Conservation (phyloP, 2,329 filamentous ascomycete species). For the Curvularia lunata region DNA sequence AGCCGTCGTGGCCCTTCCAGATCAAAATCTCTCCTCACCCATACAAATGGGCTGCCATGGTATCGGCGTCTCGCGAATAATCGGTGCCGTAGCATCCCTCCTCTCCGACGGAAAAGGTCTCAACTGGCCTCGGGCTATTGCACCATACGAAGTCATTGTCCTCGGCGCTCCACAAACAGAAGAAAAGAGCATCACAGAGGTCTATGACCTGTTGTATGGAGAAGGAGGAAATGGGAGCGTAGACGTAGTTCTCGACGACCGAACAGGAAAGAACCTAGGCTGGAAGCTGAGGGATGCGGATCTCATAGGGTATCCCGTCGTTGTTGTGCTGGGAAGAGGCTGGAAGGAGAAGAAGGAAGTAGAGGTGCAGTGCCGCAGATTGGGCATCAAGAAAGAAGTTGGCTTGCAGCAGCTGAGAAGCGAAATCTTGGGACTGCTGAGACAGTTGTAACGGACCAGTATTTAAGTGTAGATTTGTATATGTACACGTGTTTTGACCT, state of each 20-base stretch:
- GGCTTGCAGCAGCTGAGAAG: conserved; percentile 56
- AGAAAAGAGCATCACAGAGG: conserved; percentile 57
- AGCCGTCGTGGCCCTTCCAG: conserved; percentile 63
- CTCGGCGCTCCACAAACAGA: conserved; percentile 59
- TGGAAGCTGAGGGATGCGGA: conserved; percentile 95
- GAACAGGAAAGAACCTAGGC: conserved; percentile 64
- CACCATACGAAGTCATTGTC: conserved; percentile 80
- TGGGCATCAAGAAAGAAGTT: conserved; percentile 68
- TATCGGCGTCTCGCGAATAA: conserved; percentile 88
- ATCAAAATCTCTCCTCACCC: conserved; percentile 53
- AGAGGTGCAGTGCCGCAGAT: conserved; percentile 79
- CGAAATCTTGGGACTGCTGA: conserved; percentile 45
- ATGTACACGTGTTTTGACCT: not conserved
- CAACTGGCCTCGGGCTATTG: conserved; percentile 86
- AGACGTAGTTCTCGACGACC: conserved; percentile 50
- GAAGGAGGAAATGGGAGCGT: conserved; percentile 3
- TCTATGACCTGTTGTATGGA: conserved; percentile 67
- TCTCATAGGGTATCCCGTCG: conserved; percentile 82
- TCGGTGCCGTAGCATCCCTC: conserved; percentile 82
- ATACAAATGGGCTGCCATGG: conserved; percentile 97
- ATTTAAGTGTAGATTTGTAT: not conserved
- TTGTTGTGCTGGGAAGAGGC: conserved; percentile 72
- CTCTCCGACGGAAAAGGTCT: conserved; percentile 72
- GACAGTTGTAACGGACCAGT: conserved; percentile 20
- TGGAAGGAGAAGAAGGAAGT: conserved; percentile 54